phyloP scores from a whole-genome alignment of 768 basidiomycete species.

The Russula ochroleuca region DNA sequence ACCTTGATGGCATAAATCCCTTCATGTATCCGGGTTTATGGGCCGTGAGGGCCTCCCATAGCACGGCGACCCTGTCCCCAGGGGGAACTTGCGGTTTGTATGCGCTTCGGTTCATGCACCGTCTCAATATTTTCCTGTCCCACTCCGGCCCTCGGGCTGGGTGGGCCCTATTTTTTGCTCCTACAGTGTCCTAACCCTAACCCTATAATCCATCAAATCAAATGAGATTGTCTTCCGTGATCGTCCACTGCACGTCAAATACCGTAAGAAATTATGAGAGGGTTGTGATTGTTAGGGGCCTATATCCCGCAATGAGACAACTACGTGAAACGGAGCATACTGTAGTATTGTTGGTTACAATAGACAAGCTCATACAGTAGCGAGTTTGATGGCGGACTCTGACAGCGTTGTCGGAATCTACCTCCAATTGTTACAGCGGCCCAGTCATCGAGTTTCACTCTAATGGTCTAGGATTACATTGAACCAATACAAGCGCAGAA shows the following conservation, averaged over 20 bases:
- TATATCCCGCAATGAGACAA: no score
- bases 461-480: conserved; percentile 6
- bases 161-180: conserved; percentile 27
- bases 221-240: no score
- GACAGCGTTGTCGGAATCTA: no score
- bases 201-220: background rate
- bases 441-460: background rate
- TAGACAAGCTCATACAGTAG: no score
- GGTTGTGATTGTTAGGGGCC: no score
- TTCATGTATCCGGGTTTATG: conserved; percentile 31
- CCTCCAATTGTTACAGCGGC: no score
- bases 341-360: no score
- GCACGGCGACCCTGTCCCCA: conserved; percentile 33
- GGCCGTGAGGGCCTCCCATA: conserved; percentile 31
- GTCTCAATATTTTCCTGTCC: conserved; percentile 79
- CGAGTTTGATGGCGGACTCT: no score
- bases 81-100: conserved; percentile 30
- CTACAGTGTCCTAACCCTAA: conserved; percentile 11
- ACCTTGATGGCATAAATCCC: conserved; percentile 32
- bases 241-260: background rate
- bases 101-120: conserved; percentile 72
- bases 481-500: conserved; percentile 13
- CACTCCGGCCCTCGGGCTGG: conserved; percentile 46
- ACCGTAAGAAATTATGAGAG: no score
- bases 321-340: no score